Evolutionary conservation across 2,329 filamentous ascomycete genomes (phyloP), one percentile per base, ranked within the genome.

Genomic region (Botryotinia convoluta): DNA sequence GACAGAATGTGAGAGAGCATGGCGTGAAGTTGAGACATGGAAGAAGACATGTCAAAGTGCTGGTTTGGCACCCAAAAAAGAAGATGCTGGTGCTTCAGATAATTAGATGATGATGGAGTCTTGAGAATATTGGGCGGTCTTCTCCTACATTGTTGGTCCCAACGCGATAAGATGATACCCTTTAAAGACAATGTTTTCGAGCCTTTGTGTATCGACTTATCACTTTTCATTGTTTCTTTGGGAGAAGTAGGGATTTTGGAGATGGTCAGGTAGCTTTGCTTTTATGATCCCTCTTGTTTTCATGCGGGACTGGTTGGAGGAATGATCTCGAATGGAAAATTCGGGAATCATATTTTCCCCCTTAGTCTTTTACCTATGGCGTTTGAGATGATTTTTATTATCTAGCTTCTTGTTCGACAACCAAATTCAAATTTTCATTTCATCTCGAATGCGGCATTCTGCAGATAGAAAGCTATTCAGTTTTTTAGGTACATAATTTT

Each of bases 21-120:
- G 93, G 85, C 86, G 91, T 69, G 93, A 95, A 81, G 86, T 92
- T 69, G 91, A 94, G 81, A 91, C 89, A 64, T 95, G 93, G 91
- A 95, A 94, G 85, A 88, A 90, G 77, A 85, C 89, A 45, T 89
- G 88, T 29, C 88, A 90, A 78, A 87, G 85, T 70, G 87, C 88
- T 20, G 89, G 89, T 42, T 82, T 91, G 69, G 83, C 85, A 74
- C 83, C 83, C 20, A 83, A 83, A 77, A 84, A 84, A 77, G 82
- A 84, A 60, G 85, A 85, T 69, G 72, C 64, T 39, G 73, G 74
- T 29, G 35, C 70, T 74, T 77, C 74, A 62, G 77, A 79, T 39
- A 79, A 78, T 67, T 80, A 80, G 74, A 76, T 73, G 70, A 76
- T 73, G 70, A 75, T 72, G 69, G 70, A 74, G 74, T 78, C 72